Conservation (phyloP, 164 flowering plant genomes). For the Stephania japonica region DNA sequence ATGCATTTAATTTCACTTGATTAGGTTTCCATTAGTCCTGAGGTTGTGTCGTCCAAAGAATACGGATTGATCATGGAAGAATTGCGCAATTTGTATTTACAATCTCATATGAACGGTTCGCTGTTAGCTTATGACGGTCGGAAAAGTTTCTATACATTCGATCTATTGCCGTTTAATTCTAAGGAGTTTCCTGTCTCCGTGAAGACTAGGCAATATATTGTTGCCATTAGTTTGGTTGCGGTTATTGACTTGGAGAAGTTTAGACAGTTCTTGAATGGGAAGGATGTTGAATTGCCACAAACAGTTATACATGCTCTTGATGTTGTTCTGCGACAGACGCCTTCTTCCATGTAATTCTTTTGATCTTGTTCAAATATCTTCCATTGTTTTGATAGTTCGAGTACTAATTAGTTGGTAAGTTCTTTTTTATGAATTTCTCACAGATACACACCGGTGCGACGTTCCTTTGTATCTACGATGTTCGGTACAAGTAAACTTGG, state of each 20-base stretch:
- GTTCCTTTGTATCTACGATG: constrained; percentile 38
- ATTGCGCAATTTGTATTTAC: constrained; percentile 53
- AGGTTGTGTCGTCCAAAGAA: constrained; percentile 70
- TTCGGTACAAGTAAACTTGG: constrained; percentile 39
- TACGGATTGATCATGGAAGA: constrained; percentile 75
- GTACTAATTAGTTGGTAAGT: background rate
- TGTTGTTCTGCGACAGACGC: constrained; percentile 82
- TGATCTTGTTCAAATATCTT: too few species aligned
- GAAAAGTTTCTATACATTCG: constrained; percentile 90
- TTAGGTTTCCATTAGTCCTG: constrained; percentile 82
- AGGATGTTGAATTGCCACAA: constrained; percentile 81
- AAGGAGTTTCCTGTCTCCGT: constrained; percentile 57
- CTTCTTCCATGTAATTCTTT: constrained; percentile 50
- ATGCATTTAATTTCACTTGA: background rate
- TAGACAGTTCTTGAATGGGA: constrained; percentile 68
- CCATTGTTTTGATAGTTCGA: background rate
- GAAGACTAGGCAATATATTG: constrained; percentile 60
- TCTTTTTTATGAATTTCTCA: background rate
- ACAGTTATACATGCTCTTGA: constrained; percentile 93
- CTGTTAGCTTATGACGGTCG: constrained; percentile 98
- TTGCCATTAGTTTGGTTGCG: constrained; percentile 75
- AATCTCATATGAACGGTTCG: constrained; percentile 72
- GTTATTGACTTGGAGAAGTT: constrained; percentile 80
- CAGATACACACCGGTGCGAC: constrained; percentile 36
- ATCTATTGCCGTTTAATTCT: constrained; percentile 65